phyloP scores from a whole-genome alignment of 2,329 filamentous ascomycete genomes.

The Penicillium olsonii region DNA sequence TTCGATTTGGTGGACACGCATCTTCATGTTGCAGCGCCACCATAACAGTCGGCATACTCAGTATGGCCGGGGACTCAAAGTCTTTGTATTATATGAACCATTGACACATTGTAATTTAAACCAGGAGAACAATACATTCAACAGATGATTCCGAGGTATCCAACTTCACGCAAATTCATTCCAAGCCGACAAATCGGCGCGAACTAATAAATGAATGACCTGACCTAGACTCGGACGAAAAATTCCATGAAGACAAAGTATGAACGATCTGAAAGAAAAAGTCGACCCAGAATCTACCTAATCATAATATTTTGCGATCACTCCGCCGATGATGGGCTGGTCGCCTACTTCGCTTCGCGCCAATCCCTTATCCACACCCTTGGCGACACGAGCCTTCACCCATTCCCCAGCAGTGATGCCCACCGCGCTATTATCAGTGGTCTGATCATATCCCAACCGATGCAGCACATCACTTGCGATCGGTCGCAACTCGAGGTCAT shows the following conservation, averaged over 20 bases:
- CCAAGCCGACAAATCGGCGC: too few relatives aligned
- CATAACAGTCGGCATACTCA: constrained; percentile 4
- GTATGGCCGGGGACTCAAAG: constrained; percentile 9
- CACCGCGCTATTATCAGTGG: constrained; percentile 7
- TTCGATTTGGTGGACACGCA: constrained; percentile 28
- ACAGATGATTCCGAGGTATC: too few relatives aligned
- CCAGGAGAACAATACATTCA: too few relatives aligned
- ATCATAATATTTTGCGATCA: constrained; percentile 21
- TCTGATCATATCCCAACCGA: constrained; percentile 26
- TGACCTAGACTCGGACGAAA: too few relatives aligned
- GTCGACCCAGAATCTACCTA: background rate
- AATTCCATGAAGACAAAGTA: background rate
- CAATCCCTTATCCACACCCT: constrained; percentile 17
- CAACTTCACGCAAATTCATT: too few relatives aligned
- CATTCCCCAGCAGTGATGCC: constrained; percentile 21
- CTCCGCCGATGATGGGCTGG: constrained; percentile 19
- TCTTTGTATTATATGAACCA: constrained; percentile 2
- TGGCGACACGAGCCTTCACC: constrained; percentile 23
- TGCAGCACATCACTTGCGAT: constrained; percentile 34
- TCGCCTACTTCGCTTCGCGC: constrained; percentile 15
- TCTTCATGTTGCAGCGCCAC: constrained; percentile 24
- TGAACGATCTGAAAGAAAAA: background rate
- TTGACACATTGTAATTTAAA: background rate
- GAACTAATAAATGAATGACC: too few relatives aligned
- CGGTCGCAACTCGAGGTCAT: constrained; percentile 27